phyloP scores from a whole-genome alignment of 352 stramenopile genomes.

The Phytophthora melonis region DNA sequence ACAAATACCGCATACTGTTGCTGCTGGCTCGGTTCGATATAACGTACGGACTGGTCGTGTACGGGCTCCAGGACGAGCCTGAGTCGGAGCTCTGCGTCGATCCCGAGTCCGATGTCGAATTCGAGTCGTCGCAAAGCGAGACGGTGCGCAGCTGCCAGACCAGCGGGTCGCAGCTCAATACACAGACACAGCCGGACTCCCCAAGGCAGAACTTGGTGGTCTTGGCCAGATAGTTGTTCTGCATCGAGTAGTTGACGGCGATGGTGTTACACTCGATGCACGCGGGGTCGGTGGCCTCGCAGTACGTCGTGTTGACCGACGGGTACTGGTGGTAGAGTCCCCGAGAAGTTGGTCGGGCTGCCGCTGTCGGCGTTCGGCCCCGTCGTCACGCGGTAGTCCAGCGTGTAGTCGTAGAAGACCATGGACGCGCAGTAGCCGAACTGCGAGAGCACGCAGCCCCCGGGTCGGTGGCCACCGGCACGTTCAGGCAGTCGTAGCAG shows the following conservation, averaged over 20 bases:
- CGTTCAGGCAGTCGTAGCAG: conserved; percentile 75
- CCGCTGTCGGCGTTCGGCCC: conserved; percentile 48
- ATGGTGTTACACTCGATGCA: conserved; percentile 52
- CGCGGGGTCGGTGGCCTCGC: conserved; percentile 47
- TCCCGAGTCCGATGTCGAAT: conserved; percentile 6
- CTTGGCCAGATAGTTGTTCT: conserved; percentile 51
- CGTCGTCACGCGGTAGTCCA: conserved; percentile 50
- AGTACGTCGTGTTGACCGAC: conserved; percentile 61
- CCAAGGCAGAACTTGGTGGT: conserved; percentile 64
- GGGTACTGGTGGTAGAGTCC: conserved; percentile 60
- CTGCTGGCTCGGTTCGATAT: conserved; percentile 23
- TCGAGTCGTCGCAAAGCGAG: conserved; percentile 31
- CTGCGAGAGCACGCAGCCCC: conserved; percentile 56
- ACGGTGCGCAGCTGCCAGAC: conserved; percentile 33
- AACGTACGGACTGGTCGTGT: conserved; percentile 31
- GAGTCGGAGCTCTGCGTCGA: conserved; percentile 4
- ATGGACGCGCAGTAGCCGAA: conserved; percentile 60
- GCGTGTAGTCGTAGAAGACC: conserved; percentile 44
- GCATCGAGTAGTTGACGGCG: conserved; percentile 46
- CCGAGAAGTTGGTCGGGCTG: conserved; percentile 46
- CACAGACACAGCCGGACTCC: conserved; percentile 53
- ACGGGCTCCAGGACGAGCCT: conserved; percentile 20
- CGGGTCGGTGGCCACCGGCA: conserved; percentile 40
- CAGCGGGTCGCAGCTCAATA: conserved; percentile 54
- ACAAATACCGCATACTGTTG: conserved; percentile 22